These are phyloP conservation scores for Venturia effusa DNA, from an alignment of 2,329 filamentous ascomycete genomes.

Conservation along the genomic window DNA sequence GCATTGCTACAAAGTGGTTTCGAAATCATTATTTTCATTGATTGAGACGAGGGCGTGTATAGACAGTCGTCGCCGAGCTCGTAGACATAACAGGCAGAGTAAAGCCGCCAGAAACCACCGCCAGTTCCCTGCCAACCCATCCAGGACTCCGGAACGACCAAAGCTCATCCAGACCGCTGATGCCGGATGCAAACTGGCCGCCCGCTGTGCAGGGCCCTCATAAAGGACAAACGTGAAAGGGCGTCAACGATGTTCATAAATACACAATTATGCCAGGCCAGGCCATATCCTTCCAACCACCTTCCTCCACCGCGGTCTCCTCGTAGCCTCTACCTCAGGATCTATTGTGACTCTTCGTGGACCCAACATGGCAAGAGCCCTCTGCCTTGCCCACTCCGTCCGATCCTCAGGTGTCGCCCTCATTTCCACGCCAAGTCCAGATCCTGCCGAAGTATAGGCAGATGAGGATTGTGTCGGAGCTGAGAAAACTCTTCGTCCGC, in stretches of 20 bases:
- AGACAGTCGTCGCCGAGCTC: too few relatives aligned
- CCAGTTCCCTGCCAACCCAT: not conserved
- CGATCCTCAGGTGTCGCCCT: not conserved
- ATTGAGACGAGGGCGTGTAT: too few relatives aligned
- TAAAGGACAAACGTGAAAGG: not conserved
- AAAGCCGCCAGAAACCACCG: too few relatives aligned
- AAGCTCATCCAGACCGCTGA: not conserved
- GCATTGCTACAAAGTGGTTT: too few relatives aligned
- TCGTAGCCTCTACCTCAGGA: not conserved
- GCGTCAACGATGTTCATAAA: not conserved
- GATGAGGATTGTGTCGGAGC: not conserved
- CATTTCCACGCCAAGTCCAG: not conserved
- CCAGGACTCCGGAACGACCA: not conserved
- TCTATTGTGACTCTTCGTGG: not conserved
- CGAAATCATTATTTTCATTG: too few relatives aligned
- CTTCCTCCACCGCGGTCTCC: constrained; percentile 13
- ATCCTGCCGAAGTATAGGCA: not conserved
- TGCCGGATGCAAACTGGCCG: not conserved
- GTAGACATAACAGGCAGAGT: too few relatives aligned
- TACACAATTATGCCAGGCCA: constrained; percentile 4
- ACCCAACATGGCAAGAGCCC: constrained; percentile 11
- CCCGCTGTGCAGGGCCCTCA: not conserved
- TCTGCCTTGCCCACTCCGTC: constrained; percentile 9
- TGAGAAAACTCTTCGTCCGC: constrained; percentile 6
- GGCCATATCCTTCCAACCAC: constrained; percentile 12